A percentile compares a stretch with the other conserved stretches of the same genome.
phyloP scores from a whole-genome alignment of 2,329 filamentous ascomycete genomes.

The Botrytis fabae region DNA sequence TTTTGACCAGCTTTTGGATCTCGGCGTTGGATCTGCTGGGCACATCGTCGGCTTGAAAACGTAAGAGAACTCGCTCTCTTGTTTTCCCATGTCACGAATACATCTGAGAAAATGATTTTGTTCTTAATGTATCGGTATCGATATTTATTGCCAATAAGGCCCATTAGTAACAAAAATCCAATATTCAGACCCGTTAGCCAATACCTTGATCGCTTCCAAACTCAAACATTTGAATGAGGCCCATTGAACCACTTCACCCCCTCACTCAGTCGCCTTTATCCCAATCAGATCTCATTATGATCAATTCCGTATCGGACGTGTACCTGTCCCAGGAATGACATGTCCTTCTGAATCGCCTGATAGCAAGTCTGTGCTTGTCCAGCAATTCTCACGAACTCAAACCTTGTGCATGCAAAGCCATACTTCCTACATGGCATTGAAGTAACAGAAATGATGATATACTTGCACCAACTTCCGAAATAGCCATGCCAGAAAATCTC shows the following conservation, averaged over 20 bases:
- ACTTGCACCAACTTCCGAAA: constrained; percentile 13
- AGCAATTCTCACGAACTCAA: not conserved
- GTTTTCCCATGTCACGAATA: not conserved
- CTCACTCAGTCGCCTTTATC: not conserved
- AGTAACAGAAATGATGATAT: not conserved
- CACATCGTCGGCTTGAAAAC: not conserved
- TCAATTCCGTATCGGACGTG: not conserved
- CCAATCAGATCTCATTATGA: not conserved
- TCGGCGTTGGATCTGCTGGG: not conserved
- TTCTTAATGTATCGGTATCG: not conserved
- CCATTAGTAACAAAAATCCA: not conserved
- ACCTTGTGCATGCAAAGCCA: not conserved
- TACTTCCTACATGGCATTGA: not conserved
- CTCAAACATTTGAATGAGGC: fast-evolving
- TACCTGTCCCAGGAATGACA: not conserved
- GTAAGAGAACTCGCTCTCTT: not conserved
- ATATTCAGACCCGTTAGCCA: not conserved
- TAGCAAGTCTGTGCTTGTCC: constrained; percentile 12
- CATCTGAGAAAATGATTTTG: not conserved
- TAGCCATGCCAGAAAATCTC: constrained; percentile 4
- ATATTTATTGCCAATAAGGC: not conserved
- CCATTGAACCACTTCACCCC: not conserved
- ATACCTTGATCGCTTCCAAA: not conserved
- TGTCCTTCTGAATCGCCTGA: constrained; percentile 11
- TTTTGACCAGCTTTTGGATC: not conserved